Percentiles rank a stretch among this genome's conserved stretches.
These are phyloP conservation scores for Aaosphaeria pasadenensis DNA, from an alignment of 2,329 filamentous ascomycete species.

Conservation along the genomic window DNA sequence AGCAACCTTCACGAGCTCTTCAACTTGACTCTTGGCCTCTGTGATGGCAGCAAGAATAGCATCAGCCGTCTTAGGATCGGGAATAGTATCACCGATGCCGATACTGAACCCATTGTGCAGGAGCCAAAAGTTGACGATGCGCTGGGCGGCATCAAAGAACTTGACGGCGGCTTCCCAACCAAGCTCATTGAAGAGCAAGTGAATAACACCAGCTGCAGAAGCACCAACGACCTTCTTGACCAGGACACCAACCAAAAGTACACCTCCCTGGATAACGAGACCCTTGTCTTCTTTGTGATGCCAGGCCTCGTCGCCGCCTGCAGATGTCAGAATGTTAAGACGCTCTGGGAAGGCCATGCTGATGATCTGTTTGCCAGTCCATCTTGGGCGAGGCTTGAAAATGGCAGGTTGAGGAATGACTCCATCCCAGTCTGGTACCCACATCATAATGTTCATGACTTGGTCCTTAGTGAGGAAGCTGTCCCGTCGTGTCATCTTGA, in stretches of 20 bases:
- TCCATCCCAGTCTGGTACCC: slow-evolving; percentile 97
- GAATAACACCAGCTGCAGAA: slow-evolving; percentile 83
- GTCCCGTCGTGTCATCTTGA: slow-evolving; percentile 94
- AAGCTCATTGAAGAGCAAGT: slow-evolving; percentile 94
- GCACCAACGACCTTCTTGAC: slow-evolving; percentile 95
- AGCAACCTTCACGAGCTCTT: slow-evolving; percentile 69
- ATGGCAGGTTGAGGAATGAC: slow-evolving; percentile 93
- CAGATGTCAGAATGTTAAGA: slow-evolving; percentile 68
- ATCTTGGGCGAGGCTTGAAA: slow-evolving; percentile 83
- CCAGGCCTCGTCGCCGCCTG: slow-evolving; percentile 56
- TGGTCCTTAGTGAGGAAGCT: slow-evolving; percentile 85
- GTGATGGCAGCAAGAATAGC: slow-evolving; percentile 81
- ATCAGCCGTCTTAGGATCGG: slow-evolving; percentile 78
- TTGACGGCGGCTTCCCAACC: slow-evolving; percentile 81
- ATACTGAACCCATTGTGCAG: slow-evolving; percentile 96
- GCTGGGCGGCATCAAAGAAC: slow-evolving; percentile 94
- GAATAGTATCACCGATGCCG: slow-evolving; percentile 96
- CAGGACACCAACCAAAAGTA: slow-evolving; percentile 85
- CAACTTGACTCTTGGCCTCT: slow-evolving; percentile 77
- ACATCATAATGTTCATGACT: slow-evolving; percentile 96
- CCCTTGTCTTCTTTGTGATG: slow-evolving; percentile 76
- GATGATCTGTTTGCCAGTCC: slow-evolving; percentile 97
- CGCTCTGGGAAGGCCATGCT: slow-evolving; percentile 87
- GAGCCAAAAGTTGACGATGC: slow-evolving; percentile 96
- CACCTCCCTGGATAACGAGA: slow-evolving; percentile 77